Percentiles rank a stretch among this genome's conserved stretches.
Evolutionary conservation across 2,329 filamentous ascomycete genomes (phyloP).

Genomic region (Claviceps pazoutovae): DNA sequence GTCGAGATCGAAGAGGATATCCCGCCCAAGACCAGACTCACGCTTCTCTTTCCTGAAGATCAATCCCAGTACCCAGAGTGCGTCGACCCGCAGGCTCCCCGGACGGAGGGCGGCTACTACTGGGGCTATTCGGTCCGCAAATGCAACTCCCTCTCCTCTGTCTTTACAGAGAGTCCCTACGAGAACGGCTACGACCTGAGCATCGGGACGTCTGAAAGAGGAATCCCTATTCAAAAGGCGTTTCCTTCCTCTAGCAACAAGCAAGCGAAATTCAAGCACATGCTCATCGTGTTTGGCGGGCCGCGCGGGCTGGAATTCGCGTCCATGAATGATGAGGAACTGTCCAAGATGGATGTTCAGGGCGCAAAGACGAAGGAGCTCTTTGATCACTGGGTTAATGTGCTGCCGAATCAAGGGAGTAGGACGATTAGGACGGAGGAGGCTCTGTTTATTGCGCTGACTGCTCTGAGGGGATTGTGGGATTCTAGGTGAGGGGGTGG

Average conservation of each 20-base stretch:
- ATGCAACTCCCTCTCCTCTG: conserved; percentile 49
- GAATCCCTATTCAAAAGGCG: conserved; percentile 34
- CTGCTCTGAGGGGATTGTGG: conserved; percentile 49
- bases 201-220: conserved; percentile 72
- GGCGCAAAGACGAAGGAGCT: conserved; percentile 52
- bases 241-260: conserved; percentile 26
- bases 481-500: conserved; percentile 12
- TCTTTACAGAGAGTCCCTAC: conserved; percentile 65
- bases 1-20: conserved; percentile 46
- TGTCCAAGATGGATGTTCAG: conserved; percentile 47
- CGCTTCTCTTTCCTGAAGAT: conserved; percentile 44
- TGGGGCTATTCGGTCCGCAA: conserved; percentile 69
- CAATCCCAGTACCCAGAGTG: conserved; percentile 35
- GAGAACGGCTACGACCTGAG: conserved; percentile 70
- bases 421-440: conserved; percentile 75
- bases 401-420: conserved; percentile 68
- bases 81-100: conserved; percentile 53
- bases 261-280: conserved; percentile 46
- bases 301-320: conserved; percentile 68
- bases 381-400: conserved; percentile 76
- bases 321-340: conserved; percentile 43
- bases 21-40: conserved; percentile 58
- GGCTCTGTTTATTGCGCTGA: conserved; percentile 63
- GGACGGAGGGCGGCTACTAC: conserved; percentile 68
- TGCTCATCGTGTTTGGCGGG: conserved; percentile 69